These are phyloP conservation scores for Marasmius fiardii DNA, from an alignment of 1,284 basidiomycete species.

Conservation along the genomic window DNA sequence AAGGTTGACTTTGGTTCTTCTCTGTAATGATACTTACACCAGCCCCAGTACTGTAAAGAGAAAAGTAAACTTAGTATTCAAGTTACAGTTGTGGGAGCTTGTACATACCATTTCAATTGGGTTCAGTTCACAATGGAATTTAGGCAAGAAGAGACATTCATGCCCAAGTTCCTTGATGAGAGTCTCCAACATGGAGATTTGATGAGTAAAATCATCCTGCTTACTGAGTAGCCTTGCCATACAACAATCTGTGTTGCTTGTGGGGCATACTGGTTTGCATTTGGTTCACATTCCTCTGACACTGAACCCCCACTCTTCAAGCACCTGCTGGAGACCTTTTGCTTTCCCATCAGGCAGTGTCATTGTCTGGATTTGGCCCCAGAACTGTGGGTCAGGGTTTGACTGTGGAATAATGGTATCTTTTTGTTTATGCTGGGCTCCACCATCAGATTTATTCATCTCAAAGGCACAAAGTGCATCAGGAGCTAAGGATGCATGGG, in stretches of 20 bases:
- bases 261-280: slow-evolving; percentile 24
- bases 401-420: slow-evolving; percentile 25
- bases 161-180: slow-evolving; percentile 4
- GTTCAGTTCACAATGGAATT: slow-evolving; percentile 28
- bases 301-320: slow-evolving; percentile 25
- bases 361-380: slow-evolving; percentile 24
- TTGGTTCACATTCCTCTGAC: slow-evolving; percentile 13
- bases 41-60: no score
- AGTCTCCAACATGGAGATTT: no score
- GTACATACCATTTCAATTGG: no score
- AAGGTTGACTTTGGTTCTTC: no score
- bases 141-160: slow-evolving; percentile 25
- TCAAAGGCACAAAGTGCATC: slow-evolving; percentile 27
- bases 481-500: no score
- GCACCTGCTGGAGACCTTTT: no score
- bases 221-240: slow-evolving; percentile 27
- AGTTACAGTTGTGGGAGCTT: no score
- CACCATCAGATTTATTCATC: slow-evolving; percentile 28
- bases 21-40: no score
- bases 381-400: slow-evolving; percentile 16
- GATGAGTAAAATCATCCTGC: no score
- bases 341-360: slow-evolving; percentile 16
- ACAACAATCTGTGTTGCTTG: slow-evolving; percentile 27
- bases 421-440: slow-evolving; percentile 22
- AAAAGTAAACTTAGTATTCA: no score